A percentile compares a stretch with the other conserved stretches of the same genome.
phyloP scores from a whole-genome alignment of 768 basidiomycete genomes.

The Coprinopsis marcescibilis region DNA sequence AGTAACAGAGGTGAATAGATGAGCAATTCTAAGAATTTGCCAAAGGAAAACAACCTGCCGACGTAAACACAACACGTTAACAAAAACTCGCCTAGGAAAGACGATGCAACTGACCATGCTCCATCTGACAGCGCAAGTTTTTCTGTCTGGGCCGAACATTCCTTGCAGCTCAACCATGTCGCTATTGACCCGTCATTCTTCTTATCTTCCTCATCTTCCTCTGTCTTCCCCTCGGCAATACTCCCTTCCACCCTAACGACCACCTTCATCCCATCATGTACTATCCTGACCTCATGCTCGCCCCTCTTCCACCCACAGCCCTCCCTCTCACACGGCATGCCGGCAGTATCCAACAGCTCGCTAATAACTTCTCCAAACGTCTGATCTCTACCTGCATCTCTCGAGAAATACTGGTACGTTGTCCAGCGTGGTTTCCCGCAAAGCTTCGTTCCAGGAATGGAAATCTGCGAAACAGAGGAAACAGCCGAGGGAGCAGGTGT shows the following conservation, averaged over 20 bases:
- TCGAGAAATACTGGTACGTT: conserved; percentile 45
- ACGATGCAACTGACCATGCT: conserved; percentile 40
- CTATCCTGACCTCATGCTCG: conserved; percentile 41
- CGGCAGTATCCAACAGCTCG: conserved; percentile 24
- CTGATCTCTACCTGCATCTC: conserved; percentile 22
- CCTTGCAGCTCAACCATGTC: too few relatives aligned
- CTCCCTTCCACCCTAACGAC: conserved; percentile 19
- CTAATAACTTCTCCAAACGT: conserved; percentile 40
- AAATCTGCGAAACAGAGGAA: conserved; percentile 15
- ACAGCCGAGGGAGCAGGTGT: conserved; percentile 6
- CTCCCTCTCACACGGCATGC: conserved; percentile 30
- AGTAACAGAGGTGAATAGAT: conserved; percentile 38
- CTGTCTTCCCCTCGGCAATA: conserved; percentile 8
- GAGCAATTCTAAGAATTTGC: conserved; percentile 52
- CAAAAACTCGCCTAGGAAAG: background rate
- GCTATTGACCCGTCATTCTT: too few relatives aligned
- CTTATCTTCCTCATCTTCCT: conserved; percentile 17
- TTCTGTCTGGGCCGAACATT: too few relatives aligned
- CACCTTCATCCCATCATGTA: conserved; percentile 31
- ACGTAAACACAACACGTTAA: background rate
- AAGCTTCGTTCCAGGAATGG: conserved; percentile 18
- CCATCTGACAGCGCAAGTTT: conserved; percentile 45
- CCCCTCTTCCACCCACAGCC: conserved; percentile 30
- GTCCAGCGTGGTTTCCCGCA: conserved; percentile 46
- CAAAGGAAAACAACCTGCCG: conserved; percentile 46